phyloP scores from a whole-genome alignment of 306 rosid genomes.

The Myrica gale region DNA sequence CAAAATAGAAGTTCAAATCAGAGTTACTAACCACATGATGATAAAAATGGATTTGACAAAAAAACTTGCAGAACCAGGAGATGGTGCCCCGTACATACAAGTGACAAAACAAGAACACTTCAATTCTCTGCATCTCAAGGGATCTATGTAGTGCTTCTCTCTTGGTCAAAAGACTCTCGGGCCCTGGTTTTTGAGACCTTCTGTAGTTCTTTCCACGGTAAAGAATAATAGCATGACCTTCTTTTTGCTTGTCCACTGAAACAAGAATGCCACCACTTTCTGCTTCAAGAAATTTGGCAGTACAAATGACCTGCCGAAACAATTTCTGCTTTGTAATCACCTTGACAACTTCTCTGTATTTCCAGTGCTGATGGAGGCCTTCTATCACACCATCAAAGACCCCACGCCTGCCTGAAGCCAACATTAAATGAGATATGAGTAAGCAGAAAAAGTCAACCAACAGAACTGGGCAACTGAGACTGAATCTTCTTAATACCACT shows the following conservation, averaged over 20 bases:
- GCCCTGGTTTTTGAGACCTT: conserved; percentile 39
- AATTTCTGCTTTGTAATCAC: conserved; percentile 77
- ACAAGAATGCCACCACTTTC: conserved; percentile 82
- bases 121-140: conserved; percentile 78
- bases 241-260: conserved; percentile 73
- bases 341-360: conserved; percentile 83
- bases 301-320: conserved; percentile 50
- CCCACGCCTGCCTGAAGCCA: conserved; percentile 77
- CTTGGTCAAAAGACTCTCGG: conserved; percentile 63
- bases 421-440: conserved; percentile 16
- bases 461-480: background rate
- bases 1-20: conserved; percentile 5
- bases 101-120: conserved; percentile 31
- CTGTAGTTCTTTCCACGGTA: conserved; percentile 86
- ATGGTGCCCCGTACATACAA: conserved; percentile 1
- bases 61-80: conserved; percentile 17
- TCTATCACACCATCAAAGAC: conserved; percentile 79
- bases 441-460: conserved; percentile 1
- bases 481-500: background rate
- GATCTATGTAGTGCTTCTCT: conserved; percentile 70
- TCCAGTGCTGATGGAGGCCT: conserved; percentile 87
- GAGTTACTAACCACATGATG: background rate
- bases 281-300: conserved; percentile 63
- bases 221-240: conserved; percentile 71
- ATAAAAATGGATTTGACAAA: background rate